Evolutionary conservation across 2,329 filamentous ascomycete genomes (phyloP), one percentile per base, ranked within the genome.

Genomic region (Parafenestella ontariensis): DNA sequence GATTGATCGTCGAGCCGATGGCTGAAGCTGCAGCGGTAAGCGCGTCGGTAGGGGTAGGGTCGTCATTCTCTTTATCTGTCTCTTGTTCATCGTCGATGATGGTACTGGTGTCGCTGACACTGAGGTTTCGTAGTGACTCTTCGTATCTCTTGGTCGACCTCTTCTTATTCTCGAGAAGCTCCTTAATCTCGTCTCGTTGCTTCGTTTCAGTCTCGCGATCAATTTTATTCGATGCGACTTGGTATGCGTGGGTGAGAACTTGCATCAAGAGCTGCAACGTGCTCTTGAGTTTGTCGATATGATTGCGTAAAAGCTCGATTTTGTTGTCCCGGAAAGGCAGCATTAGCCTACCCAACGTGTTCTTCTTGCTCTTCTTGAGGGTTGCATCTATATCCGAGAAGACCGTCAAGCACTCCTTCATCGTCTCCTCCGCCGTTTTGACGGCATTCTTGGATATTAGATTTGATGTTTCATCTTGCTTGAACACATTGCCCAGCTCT

Each of bases 271-370:
- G 53, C 23, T 69, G 61, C 37, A 73, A 43, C 13, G 70, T 71
- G 40, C 62, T 69, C 49, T 72, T 73, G 29, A 71, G 54, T 37
- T 68, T 69, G 18, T 71, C 68, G 17, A 73, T 66, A 36, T 72
- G 68, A 20, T 46, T 65, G 18, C 67, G 58, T 28, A 72, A 42
- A 5, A 72, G 44, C 36, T 70, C 65, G 8, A 73, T 67, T 46
- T 71, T 72, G 6, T 50, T 56, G n/a, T 73, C 69, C n/a, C 65
- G 58, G 36, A 73, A 73, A 1, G 70, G 69, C 10, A 70, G 34
- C 52, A 64, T 66, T 3, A 70, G 47, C n/a, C 62, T 56, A 5
- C 67, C 62, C 15, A 70, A 41, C 2, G 56, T 65, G 15, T 60
- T 66, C 37, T 68, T 68, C 46, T 62, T 72, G 29, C 54, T 60